Percentiles rank a stretch among this genome's conserved stretches.
Conservation (phyloP, 768 basidiomycete species). For the Amanita inopinata region DNA sequence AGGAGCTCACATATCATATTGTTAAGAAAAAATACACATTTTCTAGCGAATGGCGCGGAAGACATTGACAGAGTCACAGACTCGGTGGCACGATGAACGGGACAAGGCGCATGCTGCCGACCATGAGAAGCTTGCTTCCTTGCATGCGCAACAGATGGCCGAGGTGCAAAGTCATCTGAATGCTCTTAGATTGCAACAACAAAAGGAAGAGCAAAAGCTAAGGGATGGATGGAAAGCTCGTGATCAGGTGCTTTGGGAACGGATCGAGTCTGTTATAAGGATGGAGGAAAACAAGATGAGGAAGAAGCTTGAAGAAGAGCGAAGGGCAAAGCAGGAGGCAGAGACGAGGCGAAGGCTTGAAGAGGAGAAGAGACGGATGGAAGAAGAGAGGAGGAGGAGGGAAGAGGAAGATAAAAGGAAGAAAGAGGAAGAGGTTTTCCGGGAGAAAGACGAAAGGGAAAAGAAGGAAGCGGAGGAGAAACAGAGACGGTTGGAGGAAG, state of each 20-base stretch:
- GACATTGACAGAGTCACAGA: constrained; percentile 24
- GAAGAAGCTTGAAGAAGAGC: constrained; percentile 45
- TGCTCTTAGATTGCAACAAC: constrained; percentile 31
- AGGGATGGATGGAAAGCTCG: constrained; percentile 40
- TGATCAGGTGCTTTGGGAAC: constrained; percentile 42
- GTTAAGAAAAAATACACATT: not conserved
- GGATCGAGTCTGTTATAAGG: constrained; percentile 55
- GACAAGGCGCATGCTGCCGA: constrained; percentile 28
- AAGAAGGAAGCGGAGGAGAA: constrained; percentile 23
- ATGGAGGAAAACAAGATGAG: constrained; percentile 52
- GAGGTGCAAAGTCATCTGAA: constrained; percentile 41
- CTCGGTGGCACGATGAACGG: constrained; percentile 32
- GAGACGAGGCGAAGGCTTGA: constrained; percentile 39
- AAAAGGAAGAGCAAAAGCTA: constrained; percentile 35
- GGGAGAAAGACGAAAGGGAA: constrained; percentile 26
- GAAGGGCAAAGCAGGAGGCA: constrained; percentile 37
- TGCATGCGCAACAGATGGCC: constrained; percentile 39
- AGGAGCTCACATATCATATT: not conserved
- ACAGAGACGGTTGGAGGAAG: constrained; percentile 26
- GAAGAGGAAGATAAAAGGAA: constrained; percentile 33
- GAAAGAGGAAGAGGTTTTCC: constrained; percentile 27
- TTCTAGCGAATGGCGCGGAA: constrained; percentile 36
- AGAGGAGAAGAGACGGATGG: constrained; percentile 30
- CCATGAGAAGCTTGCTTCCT: constrained; percentile 24
- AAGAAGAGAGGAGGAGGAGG: constrained; percentile 37